Evolutionary conservation across 768 basidiomycete genomes (phyloP), one percentile per base, ranked within the genome.

Genomic region (Leccinum rimulosum): DNA sequence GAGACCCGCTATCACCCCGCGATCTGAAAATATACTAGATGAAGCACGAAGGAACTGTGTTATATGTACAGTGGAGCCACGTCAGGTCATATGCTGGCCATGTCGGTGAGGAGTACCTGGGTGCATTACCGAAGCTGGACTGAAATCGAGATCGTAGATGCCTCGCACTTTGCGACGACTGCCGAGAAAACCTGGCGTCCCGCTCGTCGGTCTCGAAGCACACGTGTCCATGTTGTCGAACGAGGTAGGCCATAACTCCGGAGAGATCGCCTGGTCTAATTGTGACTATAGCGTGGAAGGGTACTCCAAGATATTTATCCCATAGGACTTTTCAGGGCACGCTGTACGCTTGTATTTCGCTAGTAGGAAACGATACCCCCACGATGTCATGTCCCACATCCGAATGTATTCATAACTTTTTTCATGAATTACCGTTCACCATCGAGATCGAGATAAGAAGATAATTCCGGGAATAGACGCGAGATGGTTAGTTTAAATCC

Each of bases 31-130:
- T 28, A 0, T 35, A 7, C 35, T 53, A 0, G 64, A 61, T n/a
- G 73, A 69, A 31, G 38, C 59, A 3, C 68, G 79, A 53, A 72
- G 75, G 27, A 73, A 76, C 52, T 92, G 90, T 66, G 89, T 92
- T 6, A 80, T 92, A 52, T 92, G 89, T 64, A 88, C 84, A 28
- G 75, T 75, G n/a, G 86, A 86, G 57, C 74, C 79, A 28, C 75
- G 89, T 52, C 83, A 88, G 66, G 81, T 92, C 58, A 88, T 92
- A 53, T 91, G 88, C 65, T 92, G 89, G 89, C 89, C 89, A n/a
- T 91, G 89, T 70, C 82, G 89, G 87, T 89, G 58, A 66, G 81
- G 68, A 54, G n/a, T 9, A 19, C 10, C 3, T 45, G 30, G 50
- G 30, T 25, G 51, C 10, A 2, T 10, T 15, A 4, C 47, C 19